These are phyloP conservation scores for Kalanchoe fedtschenkoi DNA, from an alignment of 164 flowering plant species.

Conservation along the genomic window DNA sequence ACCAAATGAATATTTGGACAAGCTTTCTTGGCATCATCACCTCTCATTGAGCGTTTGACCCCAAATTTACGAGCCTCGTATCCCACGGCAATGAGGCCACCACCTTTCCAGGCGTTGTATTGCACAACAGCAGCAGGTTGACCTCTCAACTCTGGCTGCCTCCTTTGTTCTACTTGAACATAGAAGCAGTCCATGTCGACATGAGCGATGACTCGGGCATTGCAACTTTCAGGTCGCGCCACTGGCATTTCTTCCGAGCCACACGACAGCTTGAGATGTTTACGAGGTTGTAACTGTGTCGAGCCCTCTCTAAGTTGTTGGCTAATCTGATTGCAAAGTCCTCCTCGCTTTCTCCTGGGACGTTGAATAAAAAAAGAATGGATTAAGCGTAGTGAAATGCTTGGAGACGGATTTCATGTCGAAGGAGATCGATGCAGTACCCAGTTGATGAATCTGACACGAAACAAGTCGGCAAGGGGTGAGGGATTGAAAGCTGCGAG, in stretches of 20 bases:
- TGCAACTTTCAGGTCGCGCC: conserved; percentile 59
- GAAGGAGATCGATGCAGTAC: too few species aligned
- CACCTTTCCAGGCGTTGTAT: conserved; percentile 95
- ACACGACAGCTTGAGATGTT: too few species aligned
- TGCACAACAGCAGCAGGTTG: conserved; percentile 88
- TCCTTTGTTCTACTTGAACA: conserved; percentile 96
- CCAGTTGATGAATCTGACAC: too few species aligned
- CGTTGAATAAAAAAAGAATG: too few species aligned
- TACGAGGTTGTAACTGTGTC: too few species aligned
- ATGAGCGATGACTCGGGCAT: conserved; percentile 77
- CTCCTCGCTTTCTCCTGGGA: too few species aligned
- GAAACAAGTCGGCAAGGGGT: too few species aligned
- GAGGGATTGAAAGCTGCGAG: too few species aligned
- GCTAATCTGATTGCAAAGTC: too few species aligned
- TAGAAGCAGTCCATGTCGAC: conserved; percentile 98
- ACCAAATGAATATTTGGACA: conserved; percentile 83
- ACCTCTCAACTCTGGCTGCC: conserved; percentile 65
- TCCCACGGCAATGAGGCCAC: conserved; percentile 84
- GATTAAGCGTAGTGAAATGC: too few species aligned
- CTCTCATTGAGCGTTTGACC: conserved; percentile 94
- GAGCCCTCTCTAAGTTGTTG: too few species aligned
- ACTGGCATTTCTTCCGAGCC: conserved; percentile 64
- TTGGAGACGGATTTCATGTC: too few species aligned
- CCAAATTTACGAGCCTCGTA: conserved; percentile 95
- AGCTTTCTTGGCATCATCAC: conserved; percentile 80